These are phyloP conservation scores for Pleurotus ostreatus DNA, from an alignment of 768 basidiomycete species.

Conservation along the genomic window DNA sequence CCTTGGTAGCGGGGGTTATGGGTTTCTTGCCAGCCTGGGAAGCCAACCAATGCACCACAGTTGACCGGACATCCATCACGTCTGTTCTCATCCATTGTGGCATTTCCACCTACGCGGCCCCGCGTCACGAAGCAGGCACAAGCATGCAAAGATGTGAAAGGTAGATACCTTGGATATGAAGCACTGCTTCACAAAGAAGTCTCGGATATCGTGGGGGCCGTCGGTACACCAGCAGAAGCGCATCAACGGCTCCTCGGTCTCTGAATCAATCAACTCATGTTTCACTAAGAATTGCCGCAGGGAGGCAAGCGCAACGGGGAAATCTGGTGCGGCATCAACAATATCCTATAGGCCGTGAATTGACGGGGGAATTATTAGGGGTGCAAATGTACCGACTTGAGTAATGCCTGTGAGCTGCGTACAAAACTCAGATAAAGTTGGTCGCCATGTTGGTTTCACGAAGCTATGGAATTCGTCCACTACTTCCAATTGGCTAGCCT, in stretches of 20 bases:
- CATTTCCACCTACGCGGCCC: slow-evolving; percentile 46
- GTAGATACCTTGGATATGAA: slow-evolving; percentile 73
- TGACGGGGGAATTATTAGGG: not conserved
- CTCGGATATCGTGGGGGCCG: slow-evolving; percentile 78
- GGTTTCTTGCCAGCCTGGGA: slow-evolving; percentile 16
- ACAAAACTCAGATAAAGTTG: slow-evolving; percentile 80
- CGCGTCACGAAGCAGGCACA: not conserved
- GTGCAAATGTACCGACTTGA: slow-evolving; percentile 55
- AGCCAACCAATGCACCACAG: slow-evolving; percentile 47
- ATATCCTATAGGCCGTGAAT: slow-evolving; percentile 48
- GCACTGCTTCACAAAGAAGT: slow-evolving; percentile 87
- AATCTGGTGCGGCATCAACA: slow-evolving; percentile 76
- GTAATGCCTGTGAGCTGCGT: slow-evolving; percentile 86
- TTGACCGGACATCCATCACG: slow-evolving; percentile 67
- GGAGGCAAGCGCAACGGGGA: slow-evolving; percentile 59
- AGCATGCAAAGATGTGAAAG: slow-evolving; percentile 1
- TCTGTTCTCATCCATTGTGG: slow-evolving; percentile 74
- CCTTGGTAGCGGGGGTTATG: slow-evolving; percentile 14
- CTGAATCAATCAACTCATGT: slow-evolving; percentile 64
- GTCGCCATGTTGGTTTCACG: slow-evolving; percentile 85
- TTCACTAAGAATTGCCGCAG: slow-evolving; percentile 67
- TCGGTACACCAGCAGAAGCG: slow-evolving; percentile 83
- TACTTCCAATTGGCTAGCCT: slow-evolving; percentile 56
- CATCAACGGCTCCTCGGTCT: slow-evolving; percentile 49
- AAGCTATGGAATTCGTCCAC: slow-evolving; percentile 85